Evolutionary conservation across 441 rosid genomes (phyloP), one percentile per base, ranked within the genome.

Genomic region (Cnidoscolus chayamansa): DNA sequence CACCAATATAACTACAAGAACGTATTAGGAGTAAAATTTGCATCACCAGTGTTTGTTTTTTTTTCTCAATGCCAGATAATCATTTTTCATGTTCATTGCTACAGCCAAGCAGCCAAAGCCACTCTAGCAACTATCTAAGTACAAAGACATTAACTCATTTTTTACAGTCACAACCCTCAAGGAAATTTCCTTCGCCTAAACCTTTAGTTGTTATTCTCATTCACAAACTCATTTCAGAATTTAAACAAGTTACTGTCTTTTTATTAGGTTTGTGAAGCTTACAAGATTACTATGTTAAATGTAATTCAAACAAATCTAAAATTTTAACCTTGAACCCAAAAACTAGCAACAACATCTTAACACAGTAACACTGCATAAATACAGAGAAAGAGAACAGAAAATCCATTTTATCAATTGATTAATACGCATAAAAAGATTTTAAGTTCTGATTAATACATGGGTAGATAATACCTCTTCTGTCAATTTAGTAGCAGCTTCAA

Each of bases 391-490:
- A 43, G 7, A 7, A 69, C n/a, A 40, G 51, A 53, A 73, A 53
- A 64, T 6, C 32, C 66, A 67, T 49, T 69, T 68, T 5, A 55
- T 62, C 64, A 40, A 66, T 50, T 25, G 59, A 32, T 6, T 40
- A 63, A 19, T 10, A 58, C 13, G 25, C 13, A 59, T 3, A 12
- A 32, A 20, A 13, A n/a, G 2, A n/a, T 25, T 25, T 25, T 25
- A 40, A 10, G 58, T 63, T 51, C 7, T 48, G 45, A 20, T 30
- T 35, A 40, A 56, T 32, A 68, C 0, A 61, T 20, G 17, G 10
- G 55, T 4, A 19, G 62, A 48, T 53, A 81, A 59, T 81, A 90
- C 97, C 97, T 81, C 81, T 53, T 84, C 81, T 69, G 82, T 80
- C 6, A 66, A 66, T 66, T 79, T 81, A 66, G 75, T 66, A 71